Conservation (phyloP, 2,329 filamentous ascomycete genomes). For the Aspergillus fructus region DNA sequence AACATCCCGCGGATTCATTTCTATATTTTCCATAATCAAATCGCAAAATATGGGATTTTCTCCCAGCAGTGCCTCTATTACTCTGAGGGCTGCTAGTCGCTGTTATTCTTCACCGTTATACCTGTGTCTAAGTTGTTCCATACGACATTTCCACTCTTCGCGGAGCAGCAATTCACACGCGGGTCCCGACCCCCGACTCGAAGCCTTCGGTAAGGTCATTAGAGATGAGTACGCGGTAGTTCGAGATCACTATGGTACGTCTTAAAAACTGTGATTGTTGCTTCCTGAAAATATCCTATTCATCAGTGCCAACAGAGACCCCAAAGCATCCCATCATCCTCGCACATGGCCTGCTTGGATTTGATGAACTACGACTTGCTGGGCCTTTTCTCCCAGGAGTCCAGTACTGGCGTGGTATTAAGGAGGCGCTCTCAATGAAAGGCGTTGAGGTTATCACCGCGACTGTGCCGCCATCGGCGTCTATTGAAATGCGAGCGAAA, state of each 20-base stretch:
- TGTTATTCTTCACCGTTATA: not conserved
- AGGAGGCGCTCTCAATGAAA: slow-evolving; percentile 55
- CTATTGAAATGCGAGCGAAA: slow-evolving; percentile 58
- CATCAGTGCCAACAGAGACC: slow-evolving; percentile 26
- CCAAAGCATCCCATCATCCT: slow-evolving; percentile 61
- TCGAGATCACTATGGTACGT: slow-evolving; percentile 56
- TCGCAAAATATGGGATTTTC: slow-evolving; percentile 24
- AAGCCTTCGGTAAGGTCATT: slow-evolving; percentile 54
- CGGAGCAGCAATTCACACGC: slow-evolving; percentile 13
- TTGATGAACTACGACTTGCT: slow-evolving; percentile 59
- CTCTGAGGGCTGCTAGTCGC: not conserved
- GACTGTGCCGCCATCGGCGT: slow-evolving; percentile 58
- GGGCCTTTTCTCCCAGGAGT: slow-evolving; percentile 57
- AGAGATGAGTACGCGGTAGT: slow-evolving; percentile 63
- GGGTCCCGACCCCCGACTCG: slow-evolving; percentile 50
- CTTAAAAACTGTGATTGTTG: not conserved
- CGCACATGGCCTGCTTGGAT: slow-evolving; percentile 66
- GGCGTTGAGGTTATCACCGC: slow-evolving; percentile 62
- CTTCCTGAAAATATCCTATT: not conserved
- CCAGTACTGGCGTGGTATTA: slow-evolving; percentile 65
- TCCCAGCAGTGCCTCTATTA: slow-evolving; percentile 4
- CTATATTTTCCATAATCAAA: not conserved
- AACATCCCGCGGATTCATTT: not conserved
- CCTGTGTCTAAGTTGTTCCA: not conserved
- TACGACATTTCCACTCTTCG: slow-evolving; percentile 21